Conservation (phyloP, 1,284 basidiomycete genomes). For the Calocybe gambosa region DNA sequence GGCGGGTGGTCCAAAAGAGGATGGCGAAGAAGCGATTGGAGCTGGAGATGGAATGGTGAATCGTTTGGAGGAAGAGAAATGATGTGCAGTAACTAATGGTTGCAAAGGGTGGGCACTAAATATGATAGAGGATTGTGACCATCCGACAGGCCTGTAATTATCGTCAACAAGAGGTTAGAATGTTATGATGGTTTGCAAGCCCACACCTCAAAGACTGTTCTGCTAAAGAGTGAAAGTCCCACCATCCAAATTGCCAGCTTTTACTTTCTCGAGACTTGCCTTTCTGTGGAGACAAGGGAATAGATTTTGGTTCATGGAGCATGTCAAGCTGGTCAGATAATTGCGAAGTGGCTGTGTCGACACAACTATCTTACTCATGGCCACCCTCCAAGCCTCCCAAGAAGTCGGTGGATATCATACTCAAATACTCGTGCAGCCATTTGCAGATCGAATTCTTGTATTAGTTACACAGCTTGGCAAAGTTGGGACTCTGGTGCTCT, state of each 20-base stretch:
- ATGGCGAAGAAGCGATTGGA: constrained; percentile 37
- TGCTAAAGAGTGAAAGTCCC: constrained; percentile 58
- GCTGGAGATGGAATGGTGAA: constrained; percentile 52
- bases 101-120: constrained; percentile 59
- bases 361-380: neutral
- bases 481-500: constrained; percentile 73
- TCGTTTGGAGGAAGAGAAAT: constrained; percentile 63
- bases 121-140: constrained; percentile 63
- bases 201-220: constrained; percentile 50
- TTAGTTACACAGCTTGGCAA: constrained; percentile 84
- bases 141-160: constrained; percentile 52
- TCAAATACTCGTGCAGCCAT: constrained; percentile 73
- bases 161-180: constrained; percentile 1
- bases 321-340: constrained; percentile 8
- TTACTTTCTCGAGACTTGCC: constrained; percentile 51
- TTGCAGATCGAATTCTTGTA: constrained; percentile 74
- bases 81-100: constrained; percentile 53
- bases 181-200: neutral
- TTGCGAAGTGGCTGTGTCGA: neutral
- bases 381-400: constrained; percentile 32
- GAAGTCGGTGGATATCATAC: constrained; percentile 57
- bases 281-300: constrained; percentile 40
- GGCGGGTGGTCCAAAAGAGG: constrained; percentile 54
- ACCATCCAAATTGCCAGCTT: constrained; percentile 62
- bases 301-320: constrained; percentile 22